phyloP scores from a whole-genome alignment of 2,329 filamentous ascomycete species.

The Aureobasidium sp. region DNA sequence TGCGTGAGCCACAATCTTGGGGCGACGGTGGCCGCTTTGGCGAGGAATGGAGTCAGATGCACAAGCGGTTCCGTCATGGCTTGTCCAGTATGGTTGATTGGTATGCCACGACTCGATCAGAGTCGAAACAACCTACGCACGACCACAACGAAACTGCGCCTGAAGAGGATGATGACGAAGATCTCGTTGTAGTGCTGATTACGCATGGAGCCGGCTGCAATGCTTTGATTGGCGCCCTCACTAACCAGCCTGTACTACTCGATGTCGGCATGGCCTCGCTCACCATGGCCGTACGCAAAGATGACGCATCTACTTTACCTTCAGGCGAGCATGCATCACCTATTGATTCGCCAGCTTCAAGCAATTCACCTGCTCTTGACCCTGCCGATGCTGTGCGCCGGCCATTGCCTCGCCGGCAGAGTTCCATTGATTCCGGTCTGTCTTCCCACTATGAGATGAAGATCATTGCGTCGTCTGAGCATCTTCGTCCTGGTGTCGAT shows the following conservation, averaged over 20 bases:
- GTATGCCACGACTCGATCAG: constrained; percentile 47
- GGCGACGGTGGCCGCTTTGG: constrained; percentile 79
- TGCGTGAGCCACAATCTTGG: constrained; percentile 68
- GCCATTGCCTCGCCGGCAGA: constrained; percentile 27
- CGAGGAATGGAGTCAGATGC: constrained; percentile 95
- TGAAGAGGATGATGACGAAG: constrained; percentile 44
- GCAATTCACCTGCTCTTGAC: neutral
- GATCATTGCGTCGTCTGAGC: constrained; percentile 65
- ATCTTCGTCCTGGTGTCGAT: constrained; percentile 49
- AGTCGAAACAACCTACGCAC: constrained; percentile 36
- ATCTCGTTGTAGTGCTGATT: constrained; percentile 76
- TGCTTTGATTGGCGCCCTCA: constrained; percentile 83
- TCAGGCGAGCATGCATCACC: neutral
- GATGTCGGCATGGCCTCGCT: constrained; percentile 86
- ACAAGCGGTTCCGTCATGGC: constrained; percentile 75
- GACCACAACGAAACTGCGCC: constrained; percentile 27
- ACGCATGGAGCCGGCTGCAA: constrained; percentile 96
- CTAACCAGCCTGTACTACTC: constrained; percentile 80
- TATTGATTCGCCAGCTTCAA: neutral
- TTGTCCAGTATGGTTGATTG: constrained; percentile 71
- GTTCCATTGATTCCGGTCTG: constrained; percentile 35
- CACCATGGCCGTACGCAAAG: constrained; percentile 69
- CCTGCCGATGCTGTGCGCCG: constrained; percentile 9
- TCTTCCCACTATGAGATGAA: constrained; percentile 63
- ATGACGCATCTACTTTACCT: constrained; percentile 19